These are phyloP conservation scores for Calonectria pseudoturangicola DNA, from an alignment of 2,329 filamentous ascomycete genomes.

Conservation along the genomic window DNA sequence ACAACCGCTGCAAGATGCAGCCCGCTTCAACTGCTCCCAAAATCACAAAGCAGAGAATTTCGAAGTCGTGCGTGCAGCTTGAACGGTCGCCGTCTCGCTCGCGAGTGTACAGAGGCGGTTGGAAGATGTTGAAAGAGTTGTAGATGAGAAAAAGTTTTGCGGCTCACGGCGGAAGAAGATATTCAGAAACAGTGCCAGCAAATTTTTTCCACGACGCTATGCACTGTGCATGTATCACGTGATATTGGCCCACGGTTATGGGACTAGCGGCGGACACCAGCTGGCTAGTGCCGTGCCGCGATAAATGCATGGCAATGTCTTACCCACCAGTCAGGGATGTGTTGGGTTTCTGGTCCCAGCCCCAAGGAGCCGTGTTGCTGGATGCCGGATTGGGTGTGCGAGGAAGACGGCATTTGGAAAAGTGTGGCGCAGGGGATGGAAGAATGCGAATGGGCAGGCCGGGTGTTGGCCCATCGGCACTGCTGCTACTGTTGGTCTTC, in stretches of 20 bases:
- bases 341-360: slow-evolving; percentile 5
- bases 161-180: slow-evolving; percentile 54
- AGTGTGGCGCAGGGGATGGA: slow-evolving; percentile 34
- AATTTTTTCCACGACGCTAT: slow-evolving; percentile 48
- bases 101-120: slow-evolving; percentile 30
- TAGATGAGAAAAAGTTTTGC: slow-evolving; percentile 41
- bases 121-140: slow-evolving; percentile 45
- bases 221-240: slow-evolving; percentile 56
- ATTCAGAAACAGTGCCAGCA: slow-evolving; percentile 58
- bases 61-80: slow-evolving; percentile 36
- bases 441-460: slow-evolving; percentile 26
- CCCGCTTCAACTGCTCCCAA: slow-evolving; percentile 31
- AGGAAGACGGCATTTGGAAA: slow-evolving; percentile 31
- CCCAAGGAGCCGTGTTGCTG: slow-evolving; percentile 36
- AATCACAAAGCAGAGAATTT: slow-evolving; percentile 45
- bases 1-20: slow-evolving; percentile 22
- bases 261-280: slow-evolving; percentile 48
- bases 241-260: slow-evolving; percentile 40
- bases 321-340: slow-evolving; percentile 30
- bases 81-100: slow-evolving; percentile 37
- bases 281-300: slow-evolving; percentile 45
- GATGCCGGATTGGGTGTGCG: slow-evolving; percentile 32
- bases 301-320: slow-evolving; percentile 54
- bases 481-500: not conserved
- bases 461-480: slow-evolving; percentile 11